Base-by-base conservation (phyloP, 2,329 filamentous ascomycete genomes). In the Phyllosticta capitalensis region DNA sequence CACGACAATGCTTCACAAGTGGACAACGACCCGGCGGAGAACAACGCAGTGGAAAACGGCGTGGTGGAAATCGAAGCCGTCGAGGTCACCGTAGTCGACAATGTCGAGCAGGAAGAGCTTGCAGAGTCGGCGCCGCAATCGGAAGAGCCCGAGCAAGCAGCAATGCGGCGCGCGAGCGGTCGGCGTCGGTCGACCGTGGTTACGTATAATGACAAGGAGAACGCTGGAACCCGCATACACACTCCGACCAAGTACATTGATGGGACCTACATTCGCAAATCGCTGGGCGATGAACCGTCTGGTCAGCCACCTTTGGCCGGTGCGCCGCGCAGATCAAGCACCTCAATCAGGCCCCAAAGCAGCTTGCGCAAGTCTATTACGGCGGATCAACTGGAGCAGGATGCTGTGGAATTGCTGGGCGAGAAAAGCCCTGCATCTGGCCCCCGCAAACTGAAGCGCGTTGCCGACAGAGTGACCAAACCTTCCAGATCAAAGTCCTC, bases 201-300 rank as follows among this genome's bases (percentile, higher is more conserved):
- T 12, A 81, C 85, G 17, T 90, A 90, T 74, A 90, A 90, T 66
- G 74, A 87, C 17, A 78, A 83, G 63, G 79, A 82, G 65, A 76
- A 88, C 56, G 80, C 79, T 61, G 84, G 85, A 64, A 87, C 83
- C 54, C 79, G 80, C 26, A 77, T 80, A 51, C 84, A 87, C 64
- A 83, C 79, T 74, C 72, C 78, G 74, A 71, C 69, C 38, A 73
- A 73, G 50, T 73, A 74, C 61, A 64, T 74, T 28, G 67, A 73
- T 38, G 58, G 58, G 14, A 56, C 54, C 49, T 60, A 60, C 54
- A 60, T 56, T 24, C 58, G 58, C 58, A 60, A 60, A 22, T 54
- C 52, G 22, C 22, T 54, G 26, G 63, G 68, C 68, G 59, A 72
- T 69, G 38, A n/a, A 60, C 70, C 72, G 17, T 17, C 26, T 38